Evolutionary conservation across 805 yeast genomes (phyloP), one percentile per base, ranked within the genome.

Genomic region (Lipomyces oligophaga): DNA sequence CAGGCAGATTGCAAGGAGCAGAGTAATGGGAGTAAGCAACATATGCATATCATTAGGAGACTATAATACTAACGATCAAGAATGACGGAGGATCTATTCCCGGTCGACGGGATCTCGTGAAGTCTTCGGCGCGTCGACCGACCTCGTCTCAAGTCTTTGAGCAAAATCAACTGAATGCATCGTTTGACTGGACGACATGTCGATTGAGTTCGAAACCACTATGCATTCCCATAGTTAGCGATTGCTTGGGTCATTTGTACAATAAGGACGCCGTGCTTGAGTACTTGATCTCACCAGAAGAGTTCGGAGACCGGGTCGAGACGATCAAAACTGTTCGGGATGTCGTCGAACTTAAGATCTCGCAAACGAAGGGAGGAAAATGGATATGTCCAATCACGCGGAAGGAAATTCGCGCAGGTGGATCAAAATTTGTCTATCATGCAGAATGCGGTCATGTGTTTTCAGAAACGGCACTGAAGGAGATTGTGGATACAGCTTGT

Each of bases 201-300:
- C 62, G 67, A 4, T 48, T 72, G 30, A 72, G 70, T 21, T 74
- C 58, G 34, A 70, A 61, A 47, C 70, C 54, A 55, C 68, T 85
- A 16, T 52, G 57, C n/a, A 58, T 60, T 5, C 83, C 82, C 0
- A 66, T 85, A 1, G 82, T 83, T 1, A 75, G 85, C 27, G 95
- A 87, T 63, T 80, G 71, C 60, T 67, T 67, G 40, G 96, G 96
- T 0, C 61, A 69, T 25, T 58, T 87, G 3, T 83, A 74, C 63
- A 77, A 81, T 54, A 84, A 83, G 51, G 84, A 79, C 47, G 64
- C 79, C 24, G 61, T 84, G 0, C 58, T 87, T 5, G 81, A 81
- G 57, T 70, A 73, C 60, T 60, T 87, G 3, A 54, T 83, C 2
- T 65, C 68, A 10, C 62, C 63, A 24, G 67, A 65, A 24, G 57